Percentiles rank a stretch among this genome's conserved stretches.
Conservation (phyloP, 1,284 basidiomycete genomes). For the Mycena citricolor region DNA sequence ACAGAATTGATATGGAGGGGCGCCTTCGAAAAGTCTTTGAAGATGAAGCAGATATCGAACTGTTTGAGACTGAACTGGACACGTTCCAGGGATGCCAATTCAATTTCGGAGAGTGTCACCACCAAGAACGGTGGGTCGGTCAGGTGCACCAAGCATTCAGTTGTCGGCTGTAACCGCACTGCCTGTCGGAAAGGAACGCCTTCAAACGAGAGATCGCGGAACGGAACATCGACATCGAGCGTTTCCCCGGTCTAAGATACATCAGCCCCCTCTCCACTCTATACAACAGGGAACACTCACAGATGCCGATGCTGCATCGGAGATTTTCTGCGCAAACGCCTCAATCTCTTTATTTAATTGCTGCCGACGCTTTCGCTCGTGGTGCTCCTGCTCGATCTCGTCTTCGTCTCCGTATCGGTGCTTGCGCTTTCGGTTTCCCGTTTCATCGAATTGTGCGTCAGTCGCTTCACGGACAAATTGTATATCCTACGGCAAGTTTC, state of each 20-base stretch:
- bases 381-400: conserved; percentile 98
- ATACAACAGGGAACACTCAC: conserved; percentile 41
- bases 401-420: conserved; percentile 98
- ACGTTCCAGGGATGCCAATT: conserved; percentile 95
- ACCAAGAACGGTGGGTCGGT: conserved; percentile 97
- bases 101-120: conserved; percentile 92
- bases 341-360: conserved; percentile 96
- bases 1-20: conserved; percentile 97
- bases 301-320: conserved; percentile 77
- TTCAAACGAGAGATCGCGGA: conserved; percentile 95
- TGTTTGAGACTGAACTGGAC: conserved; percentile 97
- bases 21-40: conserved; percentile 92
- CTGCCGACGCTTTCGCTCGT: conserved; percentile 87
- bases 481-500: conserved; percentile 64
- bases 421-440: conserved; percentile 97
- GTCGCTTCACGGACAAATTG: conserved; percentile 99
- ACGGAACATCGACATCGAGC: conserved; percentile 94
- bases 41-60: conserved; percentile 96
- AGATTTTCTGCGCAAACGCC: conserved; percentile 89
- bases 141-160: conserved; percentile 95
- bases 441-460: conserved; percentile 98
- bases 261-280: too few species aligned
- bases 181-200: conserved; percentile 97
- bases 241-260: conserved; percentile 69
- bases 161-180: conserved; percentile 93